Conservation (phyloP, 352 stramenopile genomes). For the Achlya hypogyna region DNA sequence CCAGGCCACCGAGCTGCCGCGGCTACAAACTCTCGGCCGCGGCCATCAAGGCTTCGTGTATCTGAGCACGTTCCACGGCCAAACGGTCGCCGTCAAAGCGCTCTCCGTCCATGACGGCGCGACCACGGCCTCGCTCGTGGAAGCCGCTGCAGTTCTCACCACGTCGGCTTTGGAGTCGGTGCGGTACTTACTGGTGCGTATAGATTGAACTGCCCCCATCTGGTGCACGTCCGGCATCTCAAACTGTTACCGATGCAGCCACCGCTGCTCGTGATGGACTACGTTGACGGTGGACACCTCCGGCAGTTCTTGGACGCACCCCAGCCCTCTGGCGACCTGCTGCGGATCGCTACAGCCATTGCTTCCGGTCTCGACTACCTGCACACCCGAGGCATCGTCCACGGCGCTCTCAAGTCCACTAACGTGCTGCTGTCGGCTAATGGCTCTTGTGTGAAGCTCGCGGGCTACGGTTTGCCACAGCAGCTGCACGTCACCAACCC, state of each 20-base stretch:
- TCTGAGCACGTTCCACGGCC: background rate
- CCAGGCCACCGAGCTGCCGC: background rate
- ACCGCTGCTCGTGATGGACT: background rate
- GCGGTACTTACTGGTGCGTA: background rate
- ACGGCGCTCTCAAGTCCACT: background rate
- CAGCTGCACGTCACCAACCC: background rate
- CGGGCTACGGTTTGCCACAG: background rate
- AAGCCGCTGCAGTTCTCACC: background rate
- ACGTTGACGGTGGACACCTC: background rate
- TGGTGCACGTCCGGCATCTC: background rate
- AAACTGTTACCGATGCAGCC: background rate
- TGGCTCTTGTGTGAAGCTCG: background rate
- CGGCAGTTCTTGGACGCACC: background rate
- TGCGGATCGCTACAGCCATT: background rate
- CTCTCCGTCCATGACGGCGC: background rate
- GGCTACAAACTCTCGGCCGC: background rate
- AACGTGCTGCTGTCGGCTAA: background rate
- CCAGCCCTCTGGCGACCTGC: background rate
- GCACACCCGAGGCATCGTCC: background rate
- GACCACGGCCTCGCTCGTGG: background rate
- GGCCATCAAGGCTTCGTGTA: slow-evolving; percentile 7
- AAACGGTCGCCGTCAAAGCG: background rate
- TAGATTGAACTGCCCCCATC: background rate
- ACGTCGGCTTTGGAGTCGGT: background rate
- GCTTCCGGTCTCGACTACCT: background rate